Evolutionary conservation across 768 basidiomycete genomes (phyloP), one percentile per base, ranked within the genome.

Genomic region (Coprinopsis sp.): DNA sequence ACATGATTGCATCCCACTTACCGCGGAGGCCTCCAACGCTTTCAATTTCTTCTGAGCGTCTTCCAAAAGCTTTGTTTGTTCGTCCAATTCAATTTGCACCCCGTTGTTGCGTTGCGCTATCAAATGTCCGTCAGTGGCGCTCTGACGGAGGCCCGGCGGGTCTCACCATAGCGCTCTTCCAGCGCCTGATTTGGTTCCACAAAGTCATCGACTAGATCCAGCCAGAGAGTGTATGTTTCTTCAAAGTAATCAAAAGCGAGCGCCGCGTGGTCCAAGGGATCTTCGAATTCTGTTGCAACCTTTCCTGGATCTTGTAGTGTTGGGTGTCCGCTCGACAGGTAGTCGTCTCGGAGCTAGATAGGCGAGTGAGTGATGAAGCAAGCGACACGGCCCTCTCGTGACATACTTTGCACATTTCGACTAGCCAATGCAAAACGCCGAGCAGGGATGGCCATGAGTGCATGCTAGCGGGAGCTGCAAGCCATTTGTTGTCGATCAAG

Each of bases 361-460:
- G n/a, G n/a, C 33, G n/a, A 27, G 21, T 39, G 23, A 33, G 22
- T 31, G 13, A 46, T 6, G 36, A 30, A 13, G 14, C 5, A 27
- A 16, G 16, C 24, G 23, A 24, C 29, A 8, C 16, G 33, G 24
- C n/a, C 5, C 21, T 49, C 29, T 19, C n/a, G 48, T 42, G 10
- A 61, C 72, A 22, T 56, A 94, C 95, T 69, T 84, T 86, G 57
- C 87, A 84, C 53, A 90, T 63, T 55, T 90, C 84, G 6, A 88
- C 89, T 12, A 99, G 68, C 96, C 96, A 99, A 64, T 94, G 87
- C 27, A 98, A 61, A 58, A 89, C 87, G 18, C 88, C 95, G 13
- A 98, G 71, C 21, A 96, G 65, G 18, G 80, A 72, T 0, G 91
- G 90, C 96, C 95, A 98, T n/a, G 86, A 83, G 65, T 91, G 87